Percentiles rank a stretch among this genome's conserved stretches.
Evolutionary conservation across 106 monocot genomes (phyloP).

Genomic region (Amphibolis antarctica): DNA sequence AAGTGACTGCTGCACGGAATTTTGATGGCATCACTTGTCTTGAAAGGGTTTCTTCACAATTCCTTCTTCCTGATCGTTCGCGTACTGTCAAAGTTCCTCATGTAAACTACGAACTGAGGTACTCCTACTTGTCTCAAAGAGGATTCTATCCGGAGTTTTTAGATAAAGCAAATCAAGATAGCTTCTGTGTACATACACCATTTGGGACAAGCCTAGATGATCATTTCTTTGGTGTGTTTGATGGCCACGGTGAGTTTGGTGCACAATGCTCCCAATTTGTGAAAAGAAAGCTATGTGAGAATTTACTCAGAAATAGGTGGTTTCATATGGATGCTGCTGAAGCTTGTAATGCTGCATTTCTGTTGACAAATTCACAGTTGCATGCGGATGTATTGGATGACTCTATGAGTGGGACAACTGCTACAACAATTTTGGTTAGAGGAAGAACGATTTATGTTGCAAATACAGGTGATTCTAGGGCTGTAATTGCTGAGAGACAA

Average conservation of each 20-base stretch:
- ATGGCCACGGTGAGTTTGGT: slow-evolving; percentile 91
- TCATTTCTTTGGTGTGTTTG: slow-evolving; percentile 97
- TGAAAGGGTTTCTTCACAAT: slow-evolving; percentile 80
- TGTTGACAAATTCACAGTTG: slow-evolving; percentile 69
- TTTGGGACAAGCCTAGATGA: slow-evolving; percentile 79
- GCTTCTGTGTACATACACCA: slow-evolving; percentile 82
- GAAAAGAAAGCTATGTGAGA: slow-evolving; percentile 78
- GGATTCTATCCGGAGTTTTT: slow-evolving; percentile 93
- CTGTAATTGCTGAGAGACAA: slow-evolving; percentile 75
- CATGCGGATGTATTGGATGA: slow-evolving; percentile 79
- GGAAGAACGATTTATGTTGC: slow-evolving; percentile 78
- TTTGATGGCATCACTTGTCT: slow-evolving; percentile 63
- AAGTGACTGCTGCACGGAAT: slow-evolving; percentile 31
- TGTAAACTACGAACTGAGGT: slow-evolving; percentile 71
- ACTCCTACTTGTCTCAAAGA: slow-evolving; percentile 89
- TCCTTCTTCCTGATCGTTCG: slow-evolving; percentile 88
- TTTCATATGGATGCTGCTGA: slow-evolving; percentile 52
- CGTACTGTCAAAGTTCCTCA: slow-evolving; percentile 53
- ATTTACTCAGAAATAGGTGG: slow-evolving; percentile 53
- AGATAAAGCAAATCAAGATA: slow-evolving; percentile 90
- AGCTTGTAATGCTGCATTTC: slow-evolving; percentile 60
- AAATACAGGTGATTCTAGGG: slow-evolving; percentile 90
- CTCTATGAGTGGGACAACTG: slow-evolving; percentile 92
- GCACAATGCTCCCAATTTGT: slow-evolving; percentile 90
- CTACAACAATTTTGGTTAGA: slow-evolving; percentile 66